Percentiles rank a stretch among this genome's conserved stretches.
Conservation (phyloP, 352 stramenopile species). For the Globisporangium recalcitrans region DNA sequence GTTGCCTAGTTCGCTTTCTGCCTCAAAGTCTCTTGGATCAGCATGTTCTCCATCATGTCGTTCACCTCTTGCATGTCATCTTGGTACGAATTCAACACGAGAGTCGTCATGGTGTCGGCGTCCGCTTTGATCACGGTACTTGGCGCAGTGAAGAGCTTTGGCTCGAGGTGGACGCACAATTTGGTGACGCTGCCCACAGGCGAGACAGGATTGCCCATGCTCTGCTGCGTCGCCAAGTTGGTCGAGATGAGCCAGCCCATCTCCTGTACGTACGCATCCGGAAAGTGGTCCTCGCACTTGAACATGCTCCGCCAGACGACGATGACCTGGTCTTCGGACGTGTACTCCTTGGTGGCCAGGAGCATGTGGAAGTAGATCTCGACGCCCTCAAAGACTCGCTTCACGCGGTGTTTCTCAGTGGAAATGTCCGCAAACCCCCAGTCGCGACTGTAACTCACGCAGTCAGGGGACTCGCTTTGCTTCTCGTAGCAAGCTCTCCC, state of each 20-base stretch:
- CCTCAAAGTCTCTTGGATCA: slow-evolving; percentile 31
- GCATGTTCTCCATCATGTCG: slow-evolving; percentile 44
- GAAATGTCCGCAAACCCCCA: slow-evolving; percentile 5
- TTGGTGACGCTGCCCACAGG: background rate
- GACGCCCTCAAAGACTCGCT: background rate
- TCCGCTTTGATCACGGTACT: slow-evolving; percentile 11
- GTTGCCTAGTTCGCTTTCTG: background rate
- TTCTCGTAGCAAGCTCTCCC: background rate
- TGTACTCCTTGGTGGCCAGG: slow-evolving; percentile 1
- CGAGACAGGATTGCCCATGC: no score
- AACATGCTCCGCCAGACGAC: slow-evolving; percentile 12
- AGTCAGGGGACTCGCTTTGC: background rate
- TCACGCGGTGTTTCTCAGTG: slow-evolving; percentile 4
- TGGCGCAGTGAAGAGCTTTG: background rate
- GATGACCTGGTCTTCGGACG: background rate
- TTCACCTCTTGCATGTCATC: slow-evolving; percentile 45
- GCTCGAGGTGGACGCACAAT: slow-evolving; percentile 9
- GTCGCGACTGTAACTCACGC: background rate
- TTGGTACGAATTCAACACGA: slow-evolving; percentile 52
- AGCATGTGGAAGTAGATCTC: slow-evolving; percentile 4
- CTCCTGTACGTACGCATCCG: slow-evolving; percentile 9
- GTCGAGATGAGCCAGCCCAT: background rate
- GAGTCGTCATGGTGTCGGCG: slow-evolving; percentile 42
- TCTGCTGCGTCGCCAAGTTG: background rate
- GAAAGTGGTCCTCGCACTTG: slow-evolving; percentile 10